These are phyloP conservation scores for Verticillium nubilum DNA, from an alignment of 2,329 filamentous ascomycete species.

Conservation along the genomic window DNA sequence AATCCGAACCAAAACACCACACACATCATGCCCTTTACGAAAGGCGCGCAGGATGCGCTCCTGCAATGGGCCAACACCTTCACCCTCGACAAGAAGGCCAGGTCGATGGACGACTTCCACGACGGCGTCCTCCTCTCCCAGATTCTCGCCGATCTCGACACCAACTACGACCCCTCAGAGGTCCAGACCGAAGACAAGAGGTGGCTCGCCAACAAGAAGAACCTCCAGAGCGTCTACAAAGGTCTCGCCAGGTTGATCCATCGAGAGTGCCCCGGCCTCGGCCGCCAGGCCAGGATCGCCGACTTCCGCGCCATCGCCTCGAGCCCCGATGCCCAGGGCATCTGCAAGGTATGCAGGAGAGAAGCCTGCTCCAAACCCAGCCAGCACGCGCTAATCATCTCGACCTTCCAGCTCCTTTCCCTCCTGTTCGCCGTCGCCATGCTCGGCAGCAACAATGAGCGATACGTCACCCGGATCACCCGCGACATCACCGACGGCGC, in stretches of 20 bases:
- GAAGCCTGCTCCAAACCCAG: not conserved
- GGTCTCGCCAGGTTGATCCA: constrained; percentile 51
- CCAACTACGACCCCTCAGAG: constrained; percentile 48
- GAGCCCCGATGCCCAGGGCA: constrained; percentile 47
- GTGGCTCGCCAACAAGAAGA: constrained; percentile 44
- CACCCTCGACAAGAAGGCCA: constrained; percentile 37
- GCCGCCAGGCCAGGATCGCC: constrained; percentile 44
- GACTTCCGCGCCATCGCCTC: constrained; percentile 55
- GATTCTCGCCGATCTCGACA: constrained; percentile 53
- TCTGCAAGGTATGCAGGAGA: constrained; percentile 40
- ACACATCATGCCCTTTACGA: constrained; percentile 32
- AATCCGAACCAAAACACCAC: too few relatives aligned
- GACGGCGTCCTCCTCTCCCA: constrained; percentile 50
- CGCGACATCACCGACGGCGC: constrained; percentile 25
- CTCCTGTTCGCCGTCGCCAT: constrained; percentile 57
- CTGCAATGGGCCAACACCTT: constrained; percentile 46
- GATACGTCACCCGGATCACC: constrained; percentile 43
- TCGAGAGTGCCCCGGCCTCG: constrained; percentile 43
- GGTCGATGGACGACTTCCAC: constrained; percentile 44
- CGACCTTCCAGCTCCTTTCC: constrained; percentile 49
- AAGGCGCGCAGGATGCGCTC: constrained; percentile 46
- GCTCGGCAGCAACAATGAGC: constrained; percentile 49
- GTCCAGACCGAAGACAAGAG: constrained; percentile 41
- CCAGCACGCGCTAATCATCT: constrained; percentile 14
- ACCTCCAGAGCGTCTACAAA: constrained; percentile 49